Conservation (phyloP, 108 stramenopile species). For the Cyclotella atomus region DNA sequence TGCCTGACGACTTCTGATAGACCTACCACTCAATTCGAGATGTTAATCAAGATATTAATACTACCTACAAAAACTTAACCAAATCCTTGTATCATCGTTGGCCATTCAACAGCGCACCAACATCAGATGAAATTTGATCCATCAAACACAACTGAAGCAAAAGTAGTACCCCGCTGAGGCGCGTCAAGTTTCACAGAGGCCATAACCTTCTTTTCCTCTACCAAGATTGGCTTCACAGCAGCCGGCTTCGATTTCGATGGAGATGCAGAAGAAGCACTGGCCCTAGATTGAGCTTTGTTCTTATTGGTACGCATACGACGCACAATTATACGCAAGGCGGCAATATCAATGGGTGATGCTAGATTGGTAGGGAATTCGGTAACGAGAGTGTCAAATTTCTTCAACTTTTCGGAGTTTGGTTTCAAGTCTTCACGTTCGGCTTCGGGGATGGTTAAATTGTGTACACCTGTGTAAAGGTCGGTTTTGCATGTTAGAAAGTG, state of each 20-base stretch:
- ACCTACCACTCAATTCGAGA: no score
- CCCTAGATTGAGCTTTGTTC: slow-evolving; percentile 55
- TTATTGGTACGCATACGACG: slow-evolving; percentile 73
- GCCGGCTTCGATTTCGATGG: not conserved
- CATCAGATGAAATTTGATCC: slow-evolving; percentile 12
- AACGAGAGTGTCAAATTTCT: slow-evolving; percentile 76
- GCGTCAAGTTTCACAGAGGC: slow-evolving; percentile 6
- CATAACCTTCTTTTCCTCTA: not conserved
- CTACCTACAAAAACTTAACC: no score
- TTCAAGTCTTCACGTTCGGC: slow-evolving; percentile 55
- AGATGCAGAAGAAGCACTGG: not conserved
- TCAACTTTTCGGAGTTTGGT: slow-evolving; percentile 56
- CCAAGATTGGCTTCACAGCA: not conserved
- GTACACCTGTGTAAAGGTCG: slow-evolving; percentile 6
- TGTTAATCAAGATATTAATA: no score
- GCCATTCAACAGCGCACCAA: no score
- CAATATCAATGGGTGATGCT: slow-evolving; percentile 63
- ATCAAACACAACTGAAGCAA: slow-evolving; percentile 21
- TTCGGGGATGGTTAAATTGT: slow-evolving; percentile 34
- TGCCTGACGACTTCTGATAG: no score
- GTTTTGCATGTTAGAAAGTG: not conserved
- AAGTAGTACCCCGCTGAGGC: slow-evolving; percentile 4
- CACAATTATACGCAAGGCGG: slow-evolving; percentile 68
- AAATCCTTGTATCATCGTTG: no score
- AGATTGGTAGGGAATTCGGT: slow-evolving; percentile 70